Evolutionary conservation across 2,329 filamentous ascomycete genomes (phyloP).

Genomic region (Kalaharituber pfeilii): DNA sequence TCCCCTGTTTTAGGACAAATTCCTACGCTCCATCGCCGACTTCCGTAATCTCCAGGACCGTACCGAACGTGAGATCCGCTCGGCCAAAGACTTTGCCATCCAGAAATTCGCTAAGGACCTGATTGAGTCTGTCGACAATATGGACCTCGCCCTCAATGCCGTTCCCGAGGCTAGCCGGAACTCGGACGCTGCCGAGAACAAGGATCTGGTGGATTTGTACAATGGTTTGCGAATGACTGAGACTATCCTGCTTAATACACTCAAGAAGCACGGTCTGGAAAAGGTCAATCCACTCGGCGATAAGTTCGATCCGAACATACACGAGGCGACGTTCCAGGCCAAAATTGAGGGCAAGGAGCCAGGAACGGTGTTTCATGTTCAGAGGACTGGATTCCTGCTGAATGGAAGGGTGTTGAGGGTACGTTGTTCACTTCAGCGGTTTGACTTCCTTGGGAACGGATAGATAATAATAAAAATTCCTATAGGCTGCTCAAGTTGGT

Average conservation of each 20-base stretch:
- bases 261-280: constrained; percentile 88
- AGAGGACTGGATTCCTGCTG: constrained; percentile 89
- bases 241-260: constrained; percentile 63
- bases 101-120: constrained; percentile 88
- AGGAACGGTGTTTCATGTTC: constrained; percentile 74
- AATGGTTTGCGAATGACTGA: constrained; percentile 94
- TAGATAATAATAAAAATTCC: too few species aligned
- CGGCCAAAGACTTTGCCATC: constrained; percentile 80
- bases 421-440: too few species aligned
- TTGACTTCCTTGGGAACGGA: too few species aligned
- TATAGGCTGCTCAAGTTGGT: too few species aligned
- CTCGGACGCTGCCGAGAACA: constrained; percentile 32
- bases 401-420: constrained; percentile 78
- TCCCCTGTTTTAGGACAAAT: constrained; percentile 54
- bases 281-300: constrained; percentile 66
- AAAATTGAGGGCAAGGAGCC: constrained; percentile 77
- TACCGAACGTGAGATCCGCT: constrained; percentile 74
- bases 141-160: constrained; percentile 73
- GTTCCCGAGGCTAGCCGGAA: constrained; percentile 59
- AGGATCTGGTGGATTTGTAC: constrained; percentile 57
- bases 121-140: constrained; percentile 88
- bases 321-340: constrained; percentile 92
- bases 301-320: constrained; percentile 90
- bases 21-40: constrained; percentile 82
- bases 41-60: constrained; percentile 97